Conservation (phyloP, 2,329 filamentous ascomycete species). For the Neospermospora avenae region DNA sequence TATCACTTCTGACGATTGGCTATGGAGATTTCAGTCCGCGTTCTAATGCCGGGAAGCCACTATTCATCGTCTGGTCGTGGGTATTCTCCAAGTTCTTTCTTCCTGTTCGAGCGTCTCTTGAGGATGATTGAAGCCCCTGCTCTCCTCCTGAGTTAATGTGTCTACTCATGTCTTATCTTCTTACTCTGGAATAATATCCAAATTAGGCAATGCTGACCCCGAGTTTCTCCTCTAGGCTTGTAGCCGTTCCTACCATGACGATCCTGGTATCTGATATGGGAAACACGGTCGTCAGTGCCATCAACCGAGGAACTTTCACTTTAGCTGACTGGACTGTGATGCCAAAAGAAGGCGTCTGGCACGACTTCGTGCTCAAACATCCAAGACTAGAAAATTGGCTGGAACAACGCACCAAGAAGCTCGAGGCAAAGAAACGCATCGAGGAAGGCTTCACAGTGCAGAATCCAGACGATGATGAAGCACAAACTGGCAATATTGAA, state of each 20-base stretch:
- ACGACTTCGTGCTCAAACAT: slow-evolving; percentile 45
- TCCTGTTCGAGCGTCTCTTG: no score
- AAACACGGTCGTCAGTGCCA: slow-evolving; percentile 59
- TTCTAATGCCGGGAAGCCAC: slow-evolving; percentile 62
- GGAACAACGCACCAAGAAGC: slow-evolving; percentile 37
- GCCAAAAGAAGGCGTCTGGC: slow-evolving; percentile 56
- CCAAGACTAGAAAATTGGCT: slow-evolving; percentile 42
- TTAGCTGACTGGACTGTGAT: slow-evolving; percentile 65
- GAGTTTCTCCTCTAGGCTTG: no score
- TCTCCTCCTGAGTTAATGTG: no score
- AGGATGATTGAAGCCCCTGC: no score
- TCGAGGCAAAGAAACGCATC: slow-evolving; percentile 43
- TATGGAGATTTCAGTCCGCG: slow-evolving; percentile 65
- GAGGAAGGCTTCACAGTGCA: slow-evolving; percentile 32
- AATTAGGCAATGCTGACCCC: no score
- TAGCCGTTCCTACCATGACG: slow-evolving; percentile 69
- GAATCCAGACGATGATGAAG: slow-evolving; percentile 34
- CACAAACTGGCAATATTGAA: background rate
- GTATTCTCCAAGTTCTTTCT: no score
- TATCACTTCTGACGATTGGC: slow-evolving; percentile 65
- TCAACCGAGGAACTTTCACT: slow-evolving; percentile 58
- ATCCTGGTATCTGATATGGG: slow-evolving; percentile 63
- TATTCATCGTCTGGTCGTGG: slow-evolving; percentile 71
- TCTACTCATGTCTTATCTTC: no score
- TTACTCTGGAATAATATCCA: no score